These are phyloP conservation scores for Colletotrichum gloeosporioides DNA, from an alignment of 2,329 filamentous ascomycete genomes.

Conservation along the genomic window DNA sequence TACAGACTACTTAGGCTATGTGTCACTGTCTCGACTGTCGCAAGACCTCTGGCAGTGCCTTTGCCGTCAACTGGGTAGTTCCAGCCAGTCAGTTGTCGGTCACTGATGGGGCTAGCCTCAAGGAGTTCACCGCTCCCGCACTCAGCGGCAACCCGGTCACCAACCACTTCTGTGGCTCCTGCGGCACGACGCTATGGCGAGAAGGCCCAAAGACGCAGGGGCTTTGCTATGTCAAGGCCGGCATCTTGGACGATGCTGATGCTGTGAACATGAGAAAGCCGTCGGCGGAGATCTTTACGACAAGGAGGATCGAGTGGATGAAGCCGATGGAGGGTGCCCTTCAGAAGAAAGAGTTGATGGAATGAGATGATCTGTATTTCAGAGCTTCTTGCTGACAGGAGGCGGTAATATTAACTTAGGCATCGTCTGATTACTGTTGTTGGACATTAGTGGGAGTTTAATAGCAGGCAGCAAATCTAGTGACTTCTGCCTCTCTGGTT, in stretches of 20 bases:
- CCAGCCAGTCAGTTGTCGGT: background rate
- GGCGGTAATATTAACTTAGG: background rate
- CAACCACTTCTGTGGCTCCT: background rate
- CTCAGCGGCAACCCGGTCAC: conserved; percentile 4
- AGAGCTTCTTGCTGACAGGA: background rate
- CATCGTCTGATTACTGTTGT: background rate
- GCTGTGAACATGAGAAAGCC: background rate
- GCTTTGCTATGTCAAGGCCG: conserved; percentile 1
- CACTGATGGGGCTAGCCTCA: background rate
- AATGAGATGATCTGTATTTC: background rate
- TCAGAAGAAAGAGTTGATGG: conserved; percentile 1
- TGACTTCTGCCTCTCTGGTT: background rate
- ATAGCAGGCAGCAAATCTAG: background rate
- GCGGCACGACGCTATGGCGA: background rate
- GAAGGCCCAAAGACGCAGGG: background rate
- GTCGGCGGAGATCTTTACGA: background rate
- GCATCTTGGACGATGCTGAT: background rate
- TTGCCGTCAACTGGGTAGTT: conserved; percentile 1
- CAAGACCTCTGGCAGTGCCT: conserved; percentile 4
- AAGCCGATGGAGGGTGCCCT: background rate
- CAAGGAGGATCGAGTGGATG: background rate
- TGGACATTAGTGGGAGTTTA: background rate
- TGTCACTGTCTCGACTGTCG: conserved; percentile 14
- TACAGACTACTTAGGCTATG: background rate
- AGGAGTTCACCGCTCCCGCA: background rate